Evolutionary conservation across 1,139 yeast genomes (phyloP).

Genomic region (Wickerhamomyces sp.): DNA sequence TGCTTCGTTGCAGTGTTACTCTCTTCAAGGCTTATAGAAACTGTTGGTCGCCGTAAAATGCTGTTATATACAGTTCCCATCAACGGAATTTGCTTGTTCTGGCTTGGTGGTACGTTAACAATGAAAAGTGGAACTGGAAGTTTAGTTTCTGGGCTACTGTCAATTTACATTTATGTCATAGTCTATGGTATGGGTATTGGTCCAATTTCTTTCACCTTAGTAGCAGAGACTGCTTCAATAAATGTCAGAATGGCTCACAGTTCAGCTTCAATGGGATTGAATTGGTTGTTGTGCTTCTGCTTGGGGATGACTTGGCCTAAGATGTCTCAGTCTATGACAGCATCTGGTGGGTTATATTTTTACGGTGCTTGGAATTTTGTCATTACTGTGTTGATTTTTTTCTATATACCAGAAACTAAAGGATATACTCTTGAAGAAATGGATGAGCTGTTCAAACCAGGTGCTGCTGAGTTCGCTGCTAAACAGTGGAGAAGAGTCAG

Average conservation of each 20-base stretch:
- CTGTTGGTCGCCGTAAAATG: constrained; percentile 50
- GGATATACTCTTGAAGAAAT: constrained; percentile 57
- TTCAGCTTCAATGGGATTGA: constrained; percentile 50
- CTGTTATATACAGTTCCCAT: constrained; percentile 46
- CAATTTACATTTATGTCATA: constrained; percentile 44
- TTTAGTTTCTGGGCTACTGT: constrained; percentile 40
- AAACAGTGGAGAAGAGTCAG: no score
- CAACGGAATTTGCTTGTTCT: constrained; percentile 43
- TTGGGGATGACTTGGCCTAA: constrained; percentile 55
- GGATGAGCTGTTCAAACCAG: constrained; percentile 41
- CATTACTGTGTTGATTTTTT: constrained; percentile 45
- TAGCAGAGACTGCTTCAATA: constrained; percentile 53
- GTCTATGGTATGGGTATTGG: constrained; percentile 54
- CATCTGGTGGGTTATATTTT: constrained; percentile 51
- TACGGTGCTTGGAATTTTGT: constrained; percentile 54
- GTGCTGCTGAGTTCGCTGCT: no score
- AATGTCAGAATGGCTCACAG: constrained; percentile 52
- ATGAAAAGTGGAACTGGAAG: constrained; percentile 34
- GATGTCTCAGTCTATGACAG: constrained; percentile 39
- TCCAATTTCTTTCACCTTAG: constrained; percentile 53
- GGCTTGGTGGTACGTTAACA: constrained; percentile 48
- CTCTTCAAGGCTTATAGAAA: constrained; percentile 50
- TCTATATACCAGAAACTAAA: constrained; percentile 59
- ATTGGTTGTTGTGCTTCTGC: constrained; percentile 53
- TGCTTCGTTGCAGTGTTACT: constrained; percentile 49